phyloP scores from a whole-genome alignment of 192 early-diverging fungal genomes.

The Glomus cerebriforme region DNA sequence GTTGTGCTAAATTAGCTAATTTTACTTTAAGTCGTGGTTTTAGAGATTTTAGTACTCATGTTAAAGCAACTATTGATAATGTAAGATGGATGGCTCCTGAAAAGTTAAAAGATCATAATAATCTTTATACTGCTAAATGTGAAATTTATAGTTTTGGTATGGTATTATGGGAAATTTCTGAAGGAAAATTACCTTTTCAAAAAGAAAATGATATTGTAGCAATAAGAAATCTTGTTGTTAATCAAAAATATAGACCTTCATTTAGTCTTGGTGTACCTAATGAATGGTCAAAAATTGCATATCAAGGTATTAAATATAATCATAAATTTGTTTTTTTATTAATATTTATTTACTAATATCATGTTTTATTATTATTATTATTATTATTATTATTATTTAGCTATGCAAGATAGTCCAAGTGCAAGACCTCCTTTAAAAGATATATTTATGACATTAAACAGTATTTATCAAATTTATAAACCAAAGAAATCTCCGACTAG shows the following conservation, averaged over 20 bases:
- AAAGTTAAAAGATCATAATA: neutral
- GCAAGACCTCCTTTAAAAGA: neutral
- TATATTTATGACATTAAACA: conserved; percentile 8
- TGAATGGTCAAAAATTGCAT: neutral
- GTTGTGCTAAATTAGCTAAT: conserved; percentile 21
- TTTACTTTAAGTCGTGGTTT: conserved; percentile 23
- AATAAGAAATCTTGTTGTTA: neutral
- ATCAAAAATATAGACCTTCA: neutral
- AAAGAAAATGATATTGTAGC: conserved; percentile 5
- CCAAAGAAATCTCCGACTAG: neutral
- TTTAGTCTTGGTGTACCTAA: neutral
- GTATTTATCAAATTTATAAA: neutral
- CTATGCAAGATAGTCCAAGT: neutral
- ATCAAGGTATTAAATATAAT: conserved; percentile 7
- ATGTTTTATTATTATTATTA: neutral
- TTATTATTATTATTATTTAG: neutral
- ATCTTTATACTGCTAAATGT: neutral
- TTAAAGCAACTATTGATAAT: conserved; percentile 1
- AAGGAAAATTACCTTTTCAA: conserved; percentile 7
- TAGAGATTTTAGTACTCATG: conserved; percentile 10
- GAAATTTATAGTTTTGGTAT: conserved; percentile 27
- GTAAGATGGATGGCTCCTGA: conserved; percentile 8
- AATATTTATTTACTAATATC: too few relatives aligned
- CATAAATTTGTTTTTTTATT: too few relatives aligned
- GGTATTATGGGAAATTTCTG: conserved; percentile 26